A percentile compares a stretch with the other conserved stretches of the same genome.
Conservation (phyloP, 257 asterid genomes). For the Lycium barbarum region DNA sequence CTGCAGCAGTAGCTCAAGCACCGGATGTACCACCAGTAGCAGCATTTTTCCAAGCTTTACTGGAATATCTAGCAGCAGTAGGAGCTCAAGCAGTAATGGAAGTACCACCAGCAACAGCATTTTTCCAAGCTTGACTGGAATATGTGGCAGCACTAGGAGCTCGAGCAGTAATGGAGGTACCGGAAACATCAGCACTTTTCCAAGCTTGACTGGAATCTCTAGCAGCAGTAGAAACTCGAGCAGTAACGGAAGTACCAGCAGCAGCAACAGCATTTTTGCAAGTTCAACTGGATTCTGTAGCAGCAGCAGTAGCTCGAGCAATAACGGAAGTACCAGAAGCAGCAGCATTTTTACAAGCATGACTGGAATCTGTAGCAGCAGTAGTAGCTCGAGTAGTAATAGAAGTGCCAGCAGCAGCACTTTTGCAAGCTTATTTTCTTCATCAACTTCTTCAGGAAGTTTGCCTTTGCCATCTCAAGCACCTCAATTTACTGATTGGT, state of each 20-base stretch:
- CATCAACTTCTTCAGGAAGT: constrained; percentile 65
- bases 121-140: constrained; percentile 69
- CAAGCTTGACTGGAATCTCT: constrained; percentile 53
- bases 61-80: constrained; percentile 53
- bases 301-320: constrained; percentile 51
- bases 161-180: constrained; percentile 44
- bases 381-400: constrained; percentile 52
- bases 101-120: constrained; percentile 45
- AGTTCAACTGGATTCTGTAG: constrained; percentile 62
- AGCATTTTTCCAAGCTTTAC: constrained; percentile 63
- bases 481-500: constrained; percentile 50
- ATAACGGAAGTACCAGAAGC: constrained; percentile 27
- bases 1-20: constrained; percentile 49
- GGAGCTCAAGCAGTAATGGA: constrained; percentile 48
- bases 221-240: constrained; percentile 51
- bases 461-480: constrained; percentile 57
- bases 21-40: constrained; percentile 41
- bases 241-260: constrained; percentile 35
- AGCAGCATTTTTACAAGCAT: constrained; percentile 58
- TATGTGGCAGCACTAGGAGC: constrained; percentile 48
- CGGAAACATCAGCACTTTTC: constrained; percentile 51
- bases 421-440: constrained; percentile 72
- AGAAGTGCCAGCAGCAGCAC: constrained; percentile 63
- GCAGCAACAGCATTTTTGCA: constrained; percentile 59
- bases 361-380: constrained; percentile 51